A percentile compares a stretch with the other conserved stretches of the same genome.
These are phyloP conservation scores for Clarireedia sp. DNA, from an alignment of 2,329 filamentous ascomycete species.

Conservation along the genomic window DNA sequence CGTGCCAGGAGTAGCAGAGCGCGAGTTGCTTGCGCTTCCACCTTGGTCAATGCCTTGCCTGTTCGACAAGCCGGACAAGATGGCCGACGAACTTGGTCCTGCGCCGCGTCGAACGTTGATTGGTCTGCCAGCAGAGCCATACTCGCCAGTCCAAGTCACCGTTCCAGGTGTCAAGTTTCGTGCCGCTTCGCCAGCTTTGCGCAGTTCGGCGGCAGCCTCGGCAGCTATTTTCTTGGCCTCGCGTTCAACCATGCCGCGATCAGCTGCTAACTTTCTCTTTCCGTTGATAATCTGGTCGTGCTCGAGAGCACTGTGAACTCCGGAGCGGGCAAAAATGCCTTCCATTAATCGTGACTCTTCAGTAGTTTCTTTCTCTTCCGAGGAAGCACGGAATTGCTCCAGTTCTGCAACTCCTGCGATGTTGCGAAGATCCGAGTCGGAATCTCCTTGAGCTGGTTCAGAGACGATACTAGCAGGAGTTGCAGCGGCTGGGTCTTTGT, in stretches of 20 bases:
- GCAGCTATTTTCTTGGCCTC: constrained; percentile 76
- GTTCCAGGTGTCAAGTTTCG: constrained; percentile 69
- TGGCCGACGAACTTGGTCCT: constrained; percentile 45
- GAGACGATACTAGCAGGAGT: constrained; percentile 4
- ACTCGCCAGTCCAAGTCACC: constrained; percentile 87
- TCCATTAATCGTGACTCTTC: constrained; percentile 76
- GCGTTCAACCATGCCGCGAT: constrained; percentile 68
- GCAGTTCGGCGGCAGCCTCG: constrained; percentile 68
- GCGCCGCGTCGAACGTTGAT: constrained; percentile 38
- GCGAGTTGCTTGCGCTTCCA: constrained; percentile 37
- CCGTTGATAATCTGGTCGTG: constrained; percentile 87
- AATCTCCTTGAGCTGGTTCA: constrained; percentile 21
- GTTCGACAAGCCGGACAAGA: constrained; percentile 50
- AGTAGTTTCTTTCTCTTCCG: constrained; percentile 34
- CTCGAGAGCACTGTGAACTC: constrained; percentile 84
- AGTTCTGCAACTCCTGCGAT: constrained; percentile 55
- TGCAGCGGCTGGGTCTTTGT: constrained; percentile 31
- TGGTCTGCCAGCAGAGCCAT: constrained; percentile 68
- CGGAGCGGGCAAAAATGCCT: constrained; percentile 78
- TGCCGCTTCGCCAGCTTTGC: constrained; percentile 64
- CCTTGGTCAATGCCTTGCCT: constrained; percentile 37
- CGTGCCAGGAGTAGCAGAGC: constrained; percentile 38
- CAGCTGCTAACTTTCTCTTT: constrained; percentile 61
- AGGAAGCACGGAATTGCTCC: constrained; percentile 49
- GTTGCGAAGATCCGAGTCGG: constrained; percentile 40